These are phyloP conservation scores for Pyrenochaeta sp. DNA, from an alignment of 2,329 filamentous ascomycete genomes.

Conservation along the genomic window DNA sequence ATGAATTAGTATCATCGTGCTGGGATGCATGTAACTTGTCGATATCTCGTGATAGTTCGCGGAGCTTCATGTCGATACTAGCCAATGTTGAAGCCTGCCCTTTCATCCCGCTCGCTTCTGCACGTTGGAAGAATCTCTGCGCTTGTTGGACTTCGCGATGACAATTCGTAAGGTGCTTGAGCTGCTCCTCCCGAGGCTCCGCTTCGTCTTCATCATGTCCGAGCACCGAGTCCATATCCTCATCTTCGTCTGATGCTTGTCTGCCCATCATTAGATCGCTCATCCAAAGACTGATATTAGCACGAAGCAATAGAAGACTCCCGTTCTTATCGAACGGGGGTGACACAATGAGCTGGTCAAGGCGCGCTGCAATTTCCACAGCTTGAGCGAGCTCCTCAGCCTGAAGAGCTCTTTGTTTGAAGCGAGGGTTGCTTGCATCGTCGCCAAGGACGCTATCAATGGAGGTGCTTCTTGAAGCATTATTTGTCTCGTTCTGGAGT, in stretches of 20 bases:
- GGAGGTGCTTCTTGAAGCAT: constrained; percentile 20
- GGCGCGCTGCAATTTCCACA: constrained; percentile 68
- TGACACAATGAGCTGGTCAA: constrained; percentile 74
- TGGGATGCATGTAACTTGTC: constrained; percentile 2
- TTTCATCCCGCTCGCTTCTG: constrained; percentile 26
- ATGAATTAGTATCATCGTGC: not conserved
- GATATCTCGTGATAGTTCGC: constrained; percentile 24
- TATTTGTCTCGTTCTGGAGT: constrained; percentile 5
- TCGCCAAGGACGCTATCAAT: constrained; percentile 12
- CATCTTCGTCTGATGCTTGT: constrained; percentile 19
- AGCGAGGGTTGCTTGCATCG: constrained; percentile 9
- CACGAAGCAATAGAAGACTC: constrained; percentile 73
- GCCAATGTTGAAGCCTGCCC: constrained; percentile 19
- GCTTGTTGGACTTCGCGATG: constrained; percentile 33
- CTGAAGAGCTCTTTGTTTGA: constrained; percentile 49
- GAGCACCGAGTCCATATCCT: constrained; percentile 15
- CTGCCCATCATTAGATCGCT: constrained; percentile 67
- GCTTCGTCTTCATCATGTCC: not conserved
- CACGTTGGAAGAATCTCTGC: constrained; percentile 28
- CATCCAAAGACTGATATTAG: constrained; percentile 77
- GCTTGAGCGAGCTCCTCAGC: constrained; percentile 65
- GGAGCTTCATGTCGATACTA: constrained; percentile 26
- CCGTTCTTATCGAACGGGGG: constrained; percentile 73
- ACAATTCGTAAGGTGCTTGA: constrained; percentile 20
- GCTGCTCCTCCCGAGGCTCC: constrained; percentile 13